phyloP scores from a whole-genome alignment of 371 early-diverging fungal species.

The Mucor saturninus region DNA sequence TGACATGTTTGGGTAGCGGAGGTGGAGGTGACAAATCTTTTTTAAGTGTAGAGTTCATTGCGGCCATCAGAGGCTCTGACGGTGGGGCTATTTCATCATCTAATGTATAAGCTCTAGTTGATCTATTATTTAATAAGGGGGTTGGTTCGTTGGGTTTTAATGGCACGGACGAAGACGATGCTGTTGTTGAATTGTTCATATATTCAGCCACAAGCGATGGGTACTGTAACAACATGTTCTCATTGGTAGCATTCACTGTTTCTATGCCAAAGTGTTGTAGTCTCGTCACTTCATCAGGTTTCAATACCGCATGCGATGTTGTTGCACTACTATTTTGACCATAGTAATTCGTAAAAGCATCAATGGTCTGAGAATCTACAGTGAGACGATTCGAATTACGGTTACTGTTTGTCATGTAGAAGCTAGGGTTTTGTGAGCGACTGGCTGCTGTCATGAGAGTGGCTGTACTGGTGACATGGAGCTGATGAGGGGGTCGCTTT shows the following conservation, averaged over 20 bases:
- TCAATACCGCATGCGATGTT: not conserved
- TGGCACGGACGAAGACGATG: not conserved
- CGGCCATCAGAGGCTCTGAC: constrained; percentile 8
- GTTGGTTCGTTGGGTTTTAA: not conserved
- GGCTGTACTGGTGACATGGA: constrained; percentile 6
- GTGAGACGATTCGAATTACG: constrained; percentile 7
- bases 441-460: constrained; percentile 5
- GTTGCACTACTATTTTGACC: not conserved
- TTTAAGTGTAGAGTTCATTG: not conserved
- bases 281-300: constrained; percentile 15
- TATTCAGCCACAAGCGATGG: not conserved
- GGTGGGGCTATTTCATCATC: constrained; percentile 13
- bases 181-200: not conserved
- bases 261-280: not conserved
- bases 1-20: constrained; percentile 17
- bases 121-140: not conserved
- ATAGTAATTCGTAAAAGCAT: constrained; percentile 13
- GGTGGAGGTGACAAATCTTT: constrained; percentile 4
- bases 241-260: not conserved
- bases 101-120: constrained; percentile 2
- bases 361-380: constrained; percentile 6
- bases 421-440: constrained; percentile 15
- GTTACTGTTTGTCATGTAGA: constrained; percentile 10
- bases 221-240: not conserved
- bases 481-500: constrained; percentile 1